Conservation (phyloP, 164 flowering plant species). For the Protea cynaroides region DNA sequence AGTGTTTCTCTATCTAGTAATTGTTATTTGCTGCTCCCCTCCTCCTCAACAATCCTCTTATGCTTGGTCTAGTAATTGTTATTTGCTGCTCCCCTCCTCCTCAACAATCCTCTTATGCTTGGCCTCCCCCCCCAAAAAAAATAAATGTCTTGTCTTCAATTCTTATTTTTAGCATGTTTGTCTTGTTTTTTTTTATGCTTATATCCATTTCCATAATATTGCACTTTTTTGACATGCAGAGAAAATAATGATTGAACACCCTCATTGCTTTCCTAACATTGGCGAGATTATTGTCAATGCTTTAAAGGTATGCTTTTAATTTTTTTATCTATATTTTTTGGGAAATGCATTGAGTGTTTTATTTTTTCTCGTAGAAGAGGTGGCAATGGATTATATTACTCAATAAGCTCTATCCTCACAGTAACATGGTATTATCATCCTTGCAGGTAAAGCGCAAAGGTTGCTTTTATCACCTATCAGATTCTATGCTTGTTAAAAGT, state of each 20-base stretch:
- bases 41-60: too few relatives aligned
- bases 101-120: too few relatives aligned
- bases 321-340: too few relatives aligned
- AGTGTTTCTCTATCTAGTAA: too few relatives aligned
- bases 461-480: constrained; percentile 51
- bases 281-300: constrained; percentile 50
- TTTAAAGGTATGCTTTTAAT: constrained; percentile 46
- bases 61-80: too few relatives aligned
- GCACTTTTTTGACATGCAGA: constrained; percentile 29
- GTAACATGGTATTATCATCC: constrained; percentile 4
- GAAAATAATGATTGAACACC: constrained; percentile 49
- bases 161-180: too few relatives aligned
- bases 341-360: too few relatives aligned
- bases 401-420: background rate
- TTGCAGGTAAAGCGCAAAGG: constrained; percentile 55
- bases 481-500: constrained; percentile 51
- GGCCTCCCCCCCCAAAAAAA: too few relatives aligned
- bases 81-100: too few relatives aligned
- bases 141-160: too few relatives aligned
- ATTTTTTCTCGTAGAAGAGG: background rate
- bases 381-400: background rate
- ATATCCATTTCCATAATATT: background rate
- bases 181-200: background rate
- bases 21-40: too few relatives aligned
- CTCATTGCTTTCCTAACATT: constrained; percentile 45